Percentiles rank a stretch among this genome's conserved stretches.
Evolutionary conservation across 805 yeast genomes (phyloP).

Genomic region (Sugiyamaella floridensis): DNA sequence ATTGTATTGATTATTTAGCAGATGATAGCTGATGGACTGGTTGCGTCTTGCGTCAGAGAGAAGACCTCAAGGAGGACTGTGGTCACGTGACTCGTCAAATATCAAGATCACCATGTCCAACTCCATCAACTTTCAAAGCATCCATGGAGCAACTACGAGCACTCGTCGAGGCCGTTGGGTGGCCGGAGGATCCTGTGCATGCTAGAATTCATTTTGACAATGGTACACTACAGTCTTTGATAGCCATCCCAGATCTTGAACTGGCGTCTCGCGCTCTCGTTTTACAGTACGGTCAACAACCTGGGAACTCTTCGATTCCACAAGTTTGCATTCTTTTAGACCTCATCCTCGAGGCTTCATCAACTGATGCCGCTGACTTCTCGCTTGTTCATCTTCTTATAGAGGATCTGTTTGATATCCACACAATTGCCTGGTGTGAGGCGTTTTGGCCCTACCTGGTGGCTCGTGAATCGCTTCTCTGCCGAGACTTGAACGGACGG

Average conservation of each 20-base stretch:
- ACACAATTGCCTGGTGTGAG: conserved; percentile 30
- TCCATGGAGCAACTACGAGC: not conserved
- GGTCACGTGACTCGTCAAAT: not conserved
- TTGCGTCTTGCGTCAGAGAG: too few species aligned
- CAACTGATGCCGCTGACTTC: conserved; percentile 13
- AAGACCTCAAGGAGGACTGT: not conserved
- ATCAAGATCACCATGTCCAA: too few species aligned
- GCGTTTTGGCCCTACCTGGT: conserved; percentile 31
- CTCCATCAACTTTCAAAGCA: not conserved
- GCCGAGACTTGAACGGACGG: conserved; percentile 24
- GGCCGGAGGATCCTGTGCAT: not conserved
- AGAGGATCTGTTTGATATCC: conserved; percentile 30
- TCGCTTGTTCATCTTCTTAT: conserved; percentile 23
- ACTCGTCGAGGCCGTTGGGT: not conserved
- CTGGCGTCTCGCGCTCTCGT: not conserved
- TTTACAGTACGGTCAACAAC: not conserved
- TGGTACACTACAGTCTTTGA: not conserved
- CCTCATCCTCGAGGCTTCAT: conserved; percentile 9
- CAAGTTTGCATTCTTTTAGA: conserved; percentile 21
- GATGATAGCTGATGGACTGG: too few species aligned
- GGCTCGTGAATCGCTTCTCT: conserved; percentile 22
- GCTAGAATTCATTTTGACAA: not conserved
- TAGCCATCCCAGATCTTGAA: not conserved
- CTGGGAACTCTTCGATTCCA: not conserved
- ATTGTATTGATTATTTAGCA: too few species aligned